Base-by-base conservation (phyloP, 768 basidiomycete species). In the Phylloporus arenicola region DNA sequence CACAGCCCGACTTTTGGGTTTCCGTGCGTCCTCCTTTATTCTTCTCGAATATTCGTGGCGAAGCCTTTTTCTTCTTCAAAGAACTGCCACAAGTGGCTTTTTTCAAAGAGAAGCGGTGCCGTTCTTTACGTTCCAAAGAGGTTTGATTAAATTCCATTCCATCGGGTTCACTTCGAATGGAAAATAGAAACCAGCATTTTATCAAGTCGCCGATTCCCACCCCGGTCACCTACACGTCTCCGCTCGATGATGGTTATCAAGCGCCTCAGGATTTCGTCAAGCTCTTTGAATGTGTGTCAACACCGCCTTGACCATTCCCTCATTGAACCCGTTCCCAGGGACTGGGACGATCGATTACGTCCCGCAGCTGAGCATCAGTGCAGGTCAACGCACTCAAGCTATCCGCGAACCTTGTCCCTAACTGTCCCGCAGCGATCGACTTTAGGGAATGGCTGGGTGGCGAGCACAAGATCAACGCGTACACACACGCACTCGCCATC, bases 1-100 rank as follows among this genome's bases (percentile, higher is more conserved):
- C 68, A 0, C 69, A 74, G 45, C 86, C 86, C 11, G 90, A 92
- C 66, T 89, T 91, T 60, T 90, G 83, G 82, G 70, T 84, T 20
- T 84, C 87, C 30, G 87, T 88, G 53, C 20, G 79, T 71, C 4
- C 3, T 16, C 38, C 19, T 27, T 14, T 30, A 20, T 25, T 25
- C 33, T 13, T 3, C n/a, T 17, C 11, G 19, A 33, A 1, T 16
- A 6, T 16, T 43, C 22, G 10, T 27, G 6, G 9, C 11, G 30
- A 31, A 31, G 7, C 8, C 47, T 20, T 33, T 19, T 11, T 48
- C 27, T 27, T 9, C 10, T 29, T 5, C 2, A 13, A 47, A 88
- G 81, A 91, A 91, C 58, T 86, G 84, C 56, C 86, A 92, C 68
- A 92, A 93, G 67, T 94, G 92, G 90, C 69, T 92, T 2, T 83